Evolutionary conservation across 169 alveolate genomes (phyloP).

Genomic region (Plasmodium chabaudi): DNA sequence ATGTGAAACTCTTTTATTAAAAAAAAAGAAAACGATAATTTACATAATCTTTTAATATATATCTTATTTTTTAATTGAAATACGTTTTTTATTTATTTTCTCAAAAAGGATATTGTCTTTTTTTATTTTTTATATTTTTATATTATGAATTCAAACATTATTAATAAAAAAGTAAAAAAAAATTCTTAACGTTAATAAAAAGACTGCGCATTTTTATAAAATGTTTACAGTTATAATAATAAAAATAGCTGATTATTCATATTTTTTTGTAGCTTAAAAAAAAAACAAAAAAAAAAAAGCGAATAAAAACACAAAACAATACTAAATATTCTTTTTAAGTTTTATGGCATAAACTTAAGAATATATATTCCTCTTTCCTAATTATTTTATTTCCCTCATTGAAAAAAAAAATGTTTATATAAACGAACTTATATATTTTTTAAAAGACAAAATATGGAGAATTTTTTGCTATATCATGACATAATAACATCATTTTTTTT

Average conservation of each 20-base stretch:
- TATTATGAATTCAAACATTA: constrained; percentile 25
- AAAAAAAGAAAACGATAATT: constrained; percentile 17
- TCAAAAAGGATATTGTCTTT: constrained; percentile 38
- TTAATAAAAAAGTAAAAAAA: constrained; percentile 21
- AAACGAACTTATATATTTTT: too few relatives aligned
- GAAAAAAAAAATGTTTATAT: too few relatives aligned
- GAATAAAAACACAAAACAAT: background rate
- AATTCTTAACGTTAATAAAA: constrained; percentile 23
- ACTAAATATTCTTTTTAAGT: background rate
- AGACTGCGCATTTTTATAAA: constrained; percentile 37
- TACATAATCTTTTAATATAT: constrained; percentile 7
- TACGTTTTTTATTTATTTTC: constrained; percentile 14
- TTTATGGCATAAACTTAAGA: background rate
- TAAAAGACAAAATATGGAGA: too few relatives aligned
- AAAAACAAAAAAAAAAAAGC: constrained; percentile 13
- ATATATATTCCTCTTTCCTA: too few relatives aligned
- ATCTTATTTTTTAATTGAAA: constrained; percentile 29
- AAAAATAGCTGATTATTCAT: constrained; percentile 41
- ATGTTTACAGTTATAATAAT: constrained; percentile 23
- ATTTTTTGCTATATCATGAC: too few relatives aligned
- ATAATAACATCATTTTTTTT: too few relatives aligned
- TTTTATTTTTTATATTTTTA: constrained; percentile 34
- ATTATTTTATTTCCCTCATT: too few relatives aligned
- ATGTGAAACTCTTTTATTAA: constrained; percentile 18
- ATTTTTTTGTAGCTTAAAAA: background rate